Evolutionary conservation across 2,329 filamentous ascomycete genomes (phyloP).

Genomic region (Lasiodiplodia theobromae): DNA sequence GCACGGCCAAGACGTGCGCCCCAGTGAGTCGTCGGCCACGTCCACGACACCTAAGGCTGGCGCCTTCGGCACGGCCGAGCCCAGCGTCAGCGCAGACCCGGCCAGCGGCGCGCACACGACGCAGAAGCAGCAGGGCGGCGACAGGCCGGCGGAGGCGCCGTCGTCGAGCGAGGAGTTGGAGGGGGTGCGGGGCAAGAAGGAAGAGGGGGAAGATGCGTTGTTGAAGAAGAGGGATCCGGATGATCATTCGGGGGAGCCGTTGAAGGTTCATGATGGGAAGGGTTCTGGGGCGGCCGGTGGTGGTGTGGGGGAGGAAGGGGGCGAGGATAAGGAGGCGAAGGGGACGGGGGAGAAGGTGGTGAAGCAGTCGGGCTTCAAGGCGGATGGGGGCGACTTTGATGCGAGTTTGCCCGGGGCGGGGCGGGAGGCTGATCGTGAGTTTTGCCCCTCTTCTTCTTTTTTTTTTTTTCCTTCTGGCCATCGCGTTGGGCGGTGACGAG

Average conservation of each 20-base stretch:
- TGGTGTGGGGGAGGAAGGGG: background rate
- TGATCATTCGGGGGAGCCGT: conserved; percentile 39
- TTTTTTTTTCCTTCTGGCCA: too few relatives aligned
- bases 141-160: conserved; percentile 41
- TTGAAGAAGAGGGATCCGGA: conserved; percentile 35
- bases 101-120: conserved; percentile 33
- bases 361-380: conserved; percentile 64
- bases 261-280: conserved; percentile 37
- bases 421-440: conserved; percentile 69
- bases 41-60: conserved; percentile 1
- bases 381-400: conserved; percentile 74
- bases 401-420: conserved; percentile 66
- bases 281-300: too few relatives aligned
- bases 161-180: conserved; percentile 35
- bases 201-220: conserved; percentile 34
- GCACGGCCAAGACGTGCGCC: conserved; percentile 41
- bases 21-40: conserved; percentile 36
- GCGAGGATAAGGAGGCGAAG: conserved; percentile 39
- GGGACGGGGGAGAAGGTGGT: conserved; percentile 65
- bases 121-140: conserved; percentile 47
- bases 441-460: background rate
- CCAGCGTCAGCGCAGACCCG: conserved; percentile 36
- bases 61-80: conserved; percentile 33
- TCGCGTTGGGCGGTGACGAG: too few relatives aligned
- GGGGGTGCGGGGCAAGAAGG: conserved; percentile 35